Percentiles rank a stretch among this genome's conserved stretches.
These are phyloP conservation scores for Gynandropsis gynandra DNA, from an alignment of 345 rosid genomes.

Conservation along the genomic window DNA sequence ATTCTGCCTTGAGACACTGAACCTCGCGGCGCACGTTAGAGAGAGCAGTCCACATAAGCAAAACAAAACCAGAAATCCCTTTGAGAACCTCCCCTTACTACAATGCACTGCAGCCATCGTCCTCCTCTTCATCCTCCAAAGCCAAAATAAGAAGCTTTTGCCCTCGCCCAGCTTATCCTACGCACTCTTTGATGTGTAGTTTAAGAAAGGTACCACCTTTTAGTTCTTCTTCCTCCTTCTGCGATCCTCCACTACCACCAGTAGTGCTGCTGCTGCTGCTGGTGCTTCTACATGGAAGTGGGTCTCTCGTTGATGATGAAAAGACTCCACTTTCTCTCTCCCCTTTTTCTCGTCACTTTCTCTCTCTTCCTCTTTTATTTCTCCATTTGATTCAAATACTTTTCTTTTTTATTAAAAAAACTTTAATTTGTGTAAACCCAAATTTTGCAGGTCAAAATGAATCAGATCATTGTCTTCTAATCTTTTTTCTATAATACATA, in stretches of 20 bases:
- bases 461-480: background rate
- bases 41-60: conserved; percentile 44
- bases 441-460: conserved; percentile 1
- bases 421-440: no score
- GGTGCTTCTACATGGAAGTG: conserved; percentile 29
- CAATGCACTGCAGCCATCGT: conserved; percentile 33
- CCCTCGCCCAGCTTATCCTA: conserved; percentile 13
- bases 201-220: conserved; percentile 22
- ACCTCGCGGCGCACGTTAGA: conserved; percentile 47
- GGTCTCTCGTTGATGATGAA: conserved; percentile 31
- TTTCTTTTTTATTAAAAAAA: conserved; percentile 7
- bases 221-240: conserved; percentile 18
- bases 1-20: conserved; percentile 50
- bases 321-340: conserved; percentile 22
- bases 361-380: conserved; percentile 19
- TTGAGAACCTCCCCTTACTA: conserved; percentile 26
- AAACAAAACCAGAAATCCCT: conserved; percentile 30
- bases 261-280: conserved; percentile 25
- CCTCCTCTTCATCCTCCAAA: conserved; percentile 2
- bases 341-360: conserved; percentile 5
- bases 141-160: conserved; percentile 18
- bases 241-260: conserved; percentile 31
- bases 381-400: conserved; percentile 9
- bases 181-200: conserved; percentile 14
- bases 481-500: no score